Percentiles rank a stretch among this genome's conserved stretches.
Evolutionary conservation across 805 yeast genomes (phyloP).

Genomic region (Candida cerambycidarum): DNA sequence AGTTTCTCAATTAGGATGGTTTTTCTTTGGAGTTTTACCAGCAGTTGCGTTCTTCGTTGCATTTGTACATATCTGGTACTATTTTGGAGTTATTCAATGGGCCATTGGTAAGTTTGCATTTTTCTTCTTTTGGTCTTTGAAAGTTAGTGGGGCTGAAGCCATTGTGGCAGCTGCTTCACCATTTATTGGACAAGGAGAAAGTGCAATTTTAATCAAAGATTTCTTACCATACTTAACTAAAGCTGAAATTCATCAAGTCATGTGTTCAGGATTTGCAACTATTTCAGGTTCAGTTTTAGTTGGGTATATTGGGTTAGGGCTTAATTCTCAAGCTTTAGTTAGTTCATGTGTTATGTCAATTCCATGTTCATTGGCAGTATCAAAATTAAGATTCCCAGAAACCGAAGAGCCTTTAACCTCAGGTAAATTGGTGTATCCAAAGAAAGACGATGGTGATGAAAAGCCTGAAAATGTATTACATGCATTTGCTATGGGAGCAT

Average conservation of each 20-base stretch:
- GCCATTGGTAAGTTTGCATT: constrained; percentile 53
- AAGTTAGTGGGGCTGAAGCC: constrained; percentile 63
- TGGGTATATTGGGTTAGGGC: constrained; percentile 61
- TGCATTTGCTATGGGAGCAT: constrained; percentile 59
- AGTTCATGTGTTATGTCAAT: constrained; percentile 71
- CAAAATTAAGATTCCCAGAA: constrained; percentile 61
- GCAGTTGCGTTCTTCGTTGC: constrained; percentile 65
- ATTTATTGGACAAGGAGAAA: constrained; percentile 65
- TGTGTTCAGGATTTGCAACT: constrained; percentile 64
- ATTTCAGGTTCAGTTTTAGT: constrained; percentile 65
- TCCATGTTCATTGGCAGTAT: constrained; percentile 61
- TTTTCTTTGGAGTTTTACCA: constrained; percentile 60
- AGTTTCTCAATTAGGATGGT: constrained; percentile 43
- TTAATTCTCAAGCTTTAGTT: constrained; percentile 60
- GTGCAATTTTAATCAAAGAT: constrained; percentile 60
- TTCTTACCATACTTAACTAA: constrained; percentile 57
- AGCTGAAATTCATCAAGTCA: constrained; percentile 62
- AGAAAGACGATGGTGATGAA: constrained; percentile 32
- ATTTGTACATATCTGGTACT: constrained; percentile 58
- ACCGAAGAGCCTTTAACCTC: constrained; percentile 53
- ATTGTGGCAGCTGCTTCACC: constrained; percentile 68
- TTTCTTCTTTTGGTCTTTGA: constrained; percentile 60
- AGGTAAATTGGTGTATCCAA: constrained; percentile 50
- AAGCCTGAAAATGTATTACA: constrained; percentile 52
- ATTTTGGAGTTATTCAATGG: constrained; percentile 63